Base-by-base conservation (phyloP, 2,329 filamentous ascomycete genomes). In the Albophoma yamanashiensis region DNA sequence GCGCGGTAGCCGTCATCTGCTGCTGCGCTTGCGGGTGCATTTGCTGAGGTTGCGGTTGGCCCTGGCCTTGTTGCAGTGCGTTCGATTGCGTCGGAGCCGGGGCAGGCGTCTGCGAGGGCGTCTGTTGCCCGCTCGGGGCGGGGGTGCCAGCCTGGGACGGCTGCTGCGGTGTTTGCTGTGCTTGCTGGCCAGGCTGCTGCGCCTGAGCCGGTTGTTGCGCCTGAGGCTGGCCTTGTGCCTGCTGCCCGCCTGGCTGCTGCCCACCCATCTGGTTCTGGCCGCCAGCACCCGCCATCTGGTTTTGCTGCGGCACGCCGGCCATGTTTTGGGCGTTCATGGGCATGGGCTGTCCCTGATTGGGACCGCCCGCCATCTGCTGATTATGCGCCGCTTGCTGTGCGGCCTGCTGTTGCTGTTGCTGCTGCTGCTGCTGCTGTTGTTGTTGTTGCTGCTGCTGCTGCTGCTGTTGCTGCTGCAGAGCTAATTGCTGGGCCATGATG, bases 291-390 rank as follows among this genome's bases (percentile, higher is more conserved):
- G 52, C 61, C 60, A 64, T 63, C 20, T 63, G 63, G 34, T 25
- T 56, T 31, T 64, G 64, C 25, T 65, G 65, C 52, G 65, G 78
- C 62, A 80, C 70, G 55, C 67, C 73, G 57, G 74, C 75, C 62
- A 82, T 70, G 59, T 75, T 75, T 62, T 80, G 79, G 4, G 77
- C 72, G 42, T 73, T 79, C 73, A 82, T 79, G 59, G 74, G 77
- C 66, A 76, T 75, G 34, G 71, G 75, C 62, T 83, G 81, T 25
- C 76, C 77, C 31, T 73, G 77, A 61, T 76, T 74, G 31, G 74
- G 75, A 6, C 68, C 75, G 61, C 71, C 75, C 61, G 75, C 74
- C 69, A 72, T 74, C 66, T 74, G 70, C 63, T 73, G 72, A 52
- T 71, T 72, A 52, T 77, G 73, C 56, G 68, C 69, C 11, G 67